phyloP scores from a whole-genome alignment of 805 yeast species.

The Blastobotrys robertii region DNA sequence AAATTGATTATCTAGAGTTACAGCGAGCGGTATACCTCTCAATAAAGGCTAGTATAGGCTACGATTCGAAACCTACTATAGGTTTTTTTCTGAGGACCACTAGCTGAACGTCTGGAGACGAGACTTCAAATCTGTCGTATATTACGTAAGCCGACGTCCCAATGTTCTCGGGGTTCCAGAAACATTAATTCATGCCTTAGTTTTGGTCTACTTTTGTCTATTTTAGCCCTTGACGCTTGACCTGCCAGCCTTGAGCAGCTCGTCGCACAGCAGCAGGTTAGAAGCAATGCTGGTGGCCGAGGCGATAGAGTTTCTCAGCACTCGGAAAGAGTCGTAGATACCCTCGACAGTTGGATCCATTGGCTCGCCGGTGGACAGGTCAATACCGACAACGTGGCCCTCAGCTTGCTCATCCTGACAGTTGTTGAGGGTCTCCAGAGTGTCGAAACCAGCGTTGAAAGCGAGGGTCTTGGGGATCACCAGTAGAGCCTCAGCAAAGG shows the following conservation, averaged over 20 bases:
- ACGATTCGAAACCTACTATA: too few relatives aligned
- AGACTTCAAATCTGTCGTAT: too few relatives aligned
- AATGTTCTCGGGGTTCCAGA: too few relatives aligned
- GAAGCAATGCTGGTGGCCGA: conserved; percentile 93
- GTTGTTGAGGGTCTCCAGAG: conserved; percentile 76
- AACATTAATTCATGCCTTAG: background rate
- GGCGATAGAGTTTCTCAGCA: conserved; percentile 81
- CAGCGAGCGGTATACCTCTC: too few relatives aligned
- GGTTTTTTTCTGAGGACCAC: too few relatives aligned
- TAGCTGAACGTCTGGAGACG: too few relatives aligned
- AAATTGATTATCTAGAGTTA: too few relatives aligned
- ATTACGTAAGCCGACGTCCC: too few relatives aligned
- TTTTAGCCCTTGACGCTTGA: conserved; percentile 63
- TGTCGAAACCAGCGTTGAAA: conserved; percentile 87
- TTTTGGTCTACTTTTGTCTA: background rate
- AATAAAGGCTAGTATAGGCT: too few relatives aligned
- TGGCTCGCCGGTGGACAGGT: conserved; percentile 85
- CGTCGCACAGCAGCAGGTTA: conserved; percentile 88
- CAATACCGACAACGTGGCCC: conserved; percentile 81
- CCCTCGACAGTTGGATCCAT: conserved; percentile 93
- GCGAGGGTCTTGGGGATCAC: conserved; percentile 89
- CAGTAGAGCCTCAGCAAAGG: conserved; percentile 86
- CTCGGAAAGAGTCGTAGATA: conserved; percentile 93
- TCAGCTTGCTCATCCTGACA: conserved; percentile 84
- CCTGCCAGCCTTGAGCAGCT: conserved; percentile 91